Base-by-base conservation (phyloP, 306 rosid genomes). In the Medicago lupulina region DNA sequence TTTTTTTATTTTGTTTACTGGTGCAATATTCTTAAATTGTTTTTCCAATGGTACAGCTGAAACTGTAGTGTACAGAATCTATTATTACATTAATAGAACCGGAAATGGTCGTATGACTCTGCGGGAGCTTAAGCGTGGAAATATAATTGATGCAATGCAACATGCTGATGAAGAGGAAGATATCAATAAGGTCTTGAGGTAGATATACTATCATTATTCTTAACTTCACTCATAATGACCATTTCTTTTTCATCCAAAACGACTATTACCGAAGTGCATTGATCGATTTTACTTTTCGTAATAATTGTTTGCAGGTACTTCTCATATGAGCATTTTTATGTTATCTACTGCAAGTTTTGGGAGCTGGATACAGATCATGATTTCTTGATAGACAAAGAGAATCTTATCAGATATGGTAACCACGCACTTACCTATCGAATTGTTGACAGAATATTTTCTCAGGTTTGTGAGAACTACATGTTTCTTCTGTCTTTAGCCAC, bases 271-370 rank as follows among this genome's bases (percentile, higher is more conserved):
- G 1, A 55, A 78, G 50, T 49, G 62, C 49, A 62, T 25, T 54
- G 17, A 21, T 18, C n/a, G 43, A 3, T 57, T 41, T 57, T 58
- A 75, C 50, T 61, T 58, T 59, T 47, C 60, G 23, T 78, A 38
- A 61, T 58, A 76, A 67, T 83, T 53, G 36, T 69, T 40, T 74
- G 73, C 83, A 92, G 99, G 85, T 96, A 96, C 89, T 96, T 96
- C 87, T 96, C 99, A 1, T 96, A 96, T 78, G 99, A 96, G 85
- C 98, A 96, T 85, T 96, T 96, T 82, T 96, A 96, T 85, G 99
- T 96, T 67, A 92, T 96, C 85, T 96, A 96, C 89, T 96, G 99
- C 90, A 96, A 96, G 85, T 96, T 96, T 78, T 96, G 99, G 99
- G 99, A 96, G 96, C 93, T 96, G 91, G 99, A 96, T 81, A 82